A percentile compares a stretch with the other conserved stretches of the same genome.
phyloP scores from a whole-genome alignment of 2,329 filamentous ascomycete genomes.

The Nemania serpens region DNA sequence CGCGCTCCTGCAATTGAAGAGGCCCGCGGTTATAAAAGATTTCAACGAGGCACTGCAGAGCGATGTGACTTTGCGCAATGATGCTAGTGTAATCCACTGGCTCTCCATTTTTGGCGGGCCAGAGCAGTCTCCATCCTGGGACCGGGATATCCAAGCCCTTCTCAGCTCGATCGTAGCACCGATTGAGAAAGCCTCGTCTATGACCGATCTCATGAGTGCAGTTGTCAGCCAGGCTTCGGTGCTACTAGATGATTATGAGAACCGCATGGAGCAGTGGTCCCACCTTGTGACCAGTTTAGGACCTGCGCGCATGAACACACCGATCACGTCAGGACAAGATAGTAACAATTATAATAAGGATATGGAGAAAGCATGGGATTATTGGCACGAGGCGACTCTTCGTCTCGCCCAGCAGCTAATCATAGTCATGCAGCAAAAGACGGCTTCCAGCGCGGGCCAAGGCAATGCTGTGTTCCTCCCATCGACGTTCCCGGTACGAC shows the following conservation, averaged over 20 bases:
- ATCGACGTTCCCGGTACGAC: constrained; percentile 19
- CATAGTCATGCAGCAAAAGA: constrained; percentile 16
- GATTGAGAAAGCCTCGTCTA: constrained; percentile 4
- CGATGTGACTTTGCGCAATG: constrained; percentile 16
- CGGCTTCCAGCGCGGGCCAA: neutral
- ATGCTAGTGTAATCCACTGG: constrained; percentile 20
- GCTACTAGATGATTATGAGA: constrained; percentile 23
- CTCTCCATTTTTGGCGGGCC: constrained; percentile 12
- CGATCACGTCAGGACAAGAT: neutral
- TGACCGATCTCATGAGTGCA: neutral
- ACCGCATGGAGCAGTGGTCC: constrained; percentile 7
- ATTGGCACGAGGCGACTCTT: constrained; percentile 5
- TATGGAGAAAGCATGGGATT: constrained; percentile 6
- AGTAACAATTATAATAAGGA: neutral
- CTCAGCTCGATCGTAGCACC: constrained; percentile 8
- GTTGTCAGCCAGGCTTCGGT: constrained; percentile 16
- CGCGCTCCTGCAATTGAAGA: neutral
- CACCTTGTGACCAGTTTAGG: constrained; percentile 8
- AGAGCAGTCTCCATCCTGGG: neutral
- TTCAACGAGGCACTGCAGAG: constrained; percentile 6
- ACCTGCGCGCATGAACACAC: neutral
- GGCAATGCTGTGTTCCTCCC: constrained; percentile 2
- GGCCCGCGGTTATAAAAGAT: constrained; percentile 1
- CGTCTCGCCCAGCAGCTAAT: constrained; percentile 10
- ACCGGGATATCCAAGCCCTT: neutral